A percentile compares a stretch with the other conserved stretches of the same genome.
These are phyloP conservation scores for Solanum pinnatisectum DNA, from an alignment of 257 asterid species.

Conservation along the genomic window DNA sequence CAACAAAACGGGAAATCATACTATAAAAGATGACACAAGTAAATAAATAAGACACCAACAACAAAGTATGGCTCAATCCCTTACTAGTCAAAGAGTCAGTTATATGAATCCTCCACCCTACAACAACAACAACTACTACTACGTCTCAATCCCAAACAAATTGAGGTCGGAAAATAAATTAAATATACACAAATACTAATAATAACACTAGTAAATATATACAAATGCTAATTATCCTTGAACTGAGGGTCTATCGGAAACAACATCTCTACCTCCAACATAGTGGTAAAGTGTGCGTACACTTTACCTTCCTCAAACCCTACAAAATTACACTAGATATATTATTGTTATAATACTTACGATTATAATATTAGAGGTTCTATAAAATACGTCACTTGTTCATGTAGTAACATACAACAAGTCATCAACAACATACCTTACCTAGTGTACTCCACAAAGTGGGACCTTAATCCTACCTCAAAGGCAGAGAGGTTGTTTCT, in stretches of 20 bases:
- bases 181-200: neutral
- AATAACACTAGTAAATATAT: neutral
- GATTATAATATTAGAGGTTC: too few relatives aligned
- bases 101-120: neutral
- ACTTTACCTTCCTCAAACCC: fast-evolving
- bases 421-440: neutral
- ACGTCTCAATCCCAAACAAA: neutral
- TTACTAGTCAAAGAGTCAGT: neutral
- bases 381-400: neutral
- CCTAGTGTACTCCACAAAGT: neutral
- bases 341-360: too few relatives aligned
- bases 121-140: neutral
- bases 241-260: neutral
- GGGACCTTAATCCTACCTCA: neutral
- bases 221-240: neutral
- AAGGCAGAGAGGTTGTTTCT: neutral
- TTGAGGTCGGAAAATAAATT: neutral
- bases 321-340: neutral
- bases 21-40: neutral
- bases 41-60: neutral
- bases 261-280: neutral
- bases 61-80: neutral
- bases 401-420: neutral
- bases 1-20: neutral
- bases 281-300: neutral